phyloP scores from a whole-genome alignment of 768 basidiomycete species.

The Terana coerulea region DNA sequence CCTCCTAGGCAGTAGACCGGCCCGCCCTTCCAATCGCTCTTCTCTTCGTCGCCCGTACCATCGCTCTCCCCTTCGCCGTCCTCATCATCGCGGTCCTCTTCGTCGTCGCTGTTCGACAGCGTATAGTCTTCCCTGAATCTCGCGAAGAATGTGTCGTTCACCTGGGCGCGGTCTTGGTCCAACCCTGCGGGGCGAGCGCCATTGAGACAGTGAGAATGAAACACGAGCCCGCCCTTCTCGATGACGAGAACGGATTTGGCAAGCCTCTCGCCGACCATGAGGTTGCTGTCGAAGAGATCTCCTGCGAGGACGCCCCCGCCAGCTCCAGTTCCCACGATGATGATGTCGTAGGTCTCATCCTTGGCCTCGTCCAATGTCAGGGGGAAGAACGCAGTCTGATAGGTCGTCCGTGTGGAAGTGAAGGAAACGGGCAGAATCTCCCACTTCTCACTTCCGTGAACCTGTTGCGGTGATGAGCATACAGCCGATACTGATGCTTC shows the following conservation, averaged over 20 bases:
- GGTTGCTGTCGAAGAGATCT: conserved; percentile 24
- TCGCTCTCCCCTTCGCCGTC: conserved; percentile 8
- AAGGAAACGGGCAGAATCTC: not conserved
- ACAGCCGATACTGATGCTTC: not conserved
- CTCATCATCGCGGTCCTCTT: conserved; percentile 6
- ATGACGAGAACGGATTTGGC: conserved; percentile 21
- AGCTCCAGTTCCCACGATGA: conserved; percentile 24
- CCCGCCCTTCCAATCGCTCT: conserved; percentile 21
- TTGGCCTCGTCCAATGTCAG: not conserved
- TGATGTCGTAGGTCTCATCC: conserved; percentile 15
- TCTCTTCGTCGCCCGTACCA: conserved; percentile 6
- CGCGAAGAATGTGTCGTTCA: conserved; percentile 23
- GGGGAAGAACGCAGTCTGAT: not conserved
- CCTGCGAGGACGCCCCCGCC: conserved; percentile 23
- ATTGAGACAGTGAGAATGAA: conserved; percentile 26
- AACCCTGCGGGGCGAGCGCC: conserved; percentile 17
- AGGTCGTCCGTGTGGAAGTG: not conserved
- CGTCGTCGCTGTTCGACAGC: conserved; percentile 12
- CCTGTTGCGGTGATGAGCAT: not conserved
- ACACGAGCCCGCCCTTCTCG: conserved; percentile 22
- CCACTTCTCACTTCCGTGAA: not conserved
- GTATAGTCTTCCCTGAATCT: conserved; percentile 7
- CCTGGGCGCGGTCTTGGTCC: conserved; percentile 17
- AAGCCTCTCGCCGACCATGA: conserved; percentile 14
- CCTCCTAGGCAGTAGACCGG: conserved; percentile 22